phyloP scores from a whole-genome alignment of 1,284 basidiomycete species.

The Heterobasidion occidentale region DNA sequence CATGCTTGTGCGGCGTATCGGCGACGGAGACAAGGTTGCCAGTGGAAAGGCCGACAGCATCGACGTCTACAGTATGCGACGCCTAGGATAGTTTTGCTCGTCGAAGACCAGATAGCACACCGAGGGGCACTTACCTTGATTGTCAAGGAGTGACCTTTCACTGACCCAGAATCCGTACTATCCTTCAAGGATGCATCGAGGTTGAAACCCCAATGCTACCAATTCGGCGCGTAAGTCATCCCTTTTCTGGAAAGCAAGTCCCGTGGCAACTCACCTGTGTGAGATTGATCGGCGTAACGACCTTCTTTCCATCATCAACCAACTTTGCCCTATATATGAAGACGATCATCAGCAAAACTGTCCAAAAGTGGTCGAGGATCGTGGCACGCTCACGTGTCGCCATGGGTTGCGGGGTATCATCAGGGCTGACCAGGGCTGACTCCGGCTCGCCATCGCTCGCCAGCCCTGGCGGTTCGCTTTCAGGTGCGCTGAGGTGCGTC shows the following conservation, averaged over 20 bases:
- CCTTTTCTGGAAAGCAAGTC: not conserved
- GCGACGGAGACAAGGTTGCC: conserved; percentile 40
- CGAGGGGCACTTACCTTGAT: conserved; percentile 37
- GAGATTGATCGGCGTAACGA: conserved; percentile 63
- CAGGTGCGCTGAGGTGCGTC: no score
- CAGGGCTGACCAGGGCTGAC: no score
- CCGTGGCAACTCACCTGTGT: conserved; percentile 44
- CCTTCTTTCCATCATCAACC: conserved; percentile 27
- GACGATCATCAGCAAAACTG: no score
- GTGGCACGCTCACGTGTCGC: no score
- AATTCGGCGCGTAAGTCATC: not conserved
- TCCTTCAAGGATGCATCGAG: conserved; percentile 55
- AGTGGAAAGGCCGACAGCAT: conserved; percentile 40
- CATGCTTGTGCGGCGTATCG: conserved; percentile 42
- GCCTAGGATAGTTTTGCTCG: conserved; percentile 28
- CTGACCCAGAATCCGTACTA: conserved; percentile 30
- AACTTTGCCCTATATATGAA: conserved; percentile 63
- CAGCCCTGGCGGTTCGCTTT: no score
- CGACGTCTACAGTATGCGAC: conserved; percentile 46
- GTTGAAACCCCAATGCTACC: conserved; percentile 75
- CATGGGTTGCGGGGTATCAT: no score
- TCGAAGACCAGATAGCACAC: not conserved
- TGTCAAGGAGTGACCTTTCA: conserved; percentile 49
- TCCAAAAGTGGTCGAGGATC: no score
- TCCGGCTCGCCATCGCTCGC: no score